Percentiles rank a stretch among this genome's conserved stretches.
These are phyloP conservation scores for Phytophthora gonapodyides DNA, from an alignment of 352 stramenopile genomes.

Conservation along the genomic window DNA sequence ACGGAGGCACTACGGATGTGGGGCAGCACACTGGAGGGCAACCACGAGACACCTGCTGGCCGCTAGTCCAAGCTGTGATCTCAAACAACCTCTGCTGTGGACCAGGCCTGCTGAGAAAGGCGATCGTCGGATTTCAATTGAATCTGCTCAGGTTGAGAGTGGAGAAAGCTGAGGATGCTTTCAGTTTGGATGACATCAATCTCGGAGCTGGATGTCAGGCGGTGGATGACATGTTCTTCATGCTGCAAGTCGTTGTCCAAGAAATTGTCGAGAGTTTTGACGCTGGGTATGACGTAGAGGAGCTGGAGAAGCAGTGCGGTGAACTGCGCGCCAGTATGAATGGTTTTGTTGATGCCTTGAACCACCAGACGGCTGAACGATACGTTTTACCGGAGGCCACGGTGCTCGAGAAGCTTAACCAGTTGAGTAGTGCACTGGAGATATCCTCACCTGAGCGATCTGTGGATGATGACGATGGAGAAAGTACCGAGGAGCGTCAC, in stretches of 20 bases:
- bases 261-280: conserved; percentile 8
- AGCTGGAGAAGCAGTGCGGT: conserved; percentile 15
- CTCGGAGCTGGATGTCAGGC: conserved; percentile 14
- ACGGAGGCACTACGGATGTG: conserved; percentile 56
- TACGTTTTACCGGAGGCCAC: conserved; percentile 10
- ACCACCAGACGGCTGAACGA: conserved; percentile 2
- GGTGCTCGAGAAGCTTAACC: conserved; percentile 12
- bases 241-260: conserved; percentile 27
- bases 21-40: conserved; percentile 51
- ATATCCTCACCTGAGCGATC: conserved; percentile 9
- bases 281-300: conserved; percentile 25
- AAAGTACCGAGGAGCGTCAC: conserved; percentile 24
- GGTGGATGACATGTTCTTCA: conserved; percentile 31
- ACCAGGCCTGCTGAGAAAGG: conserved; percentile 41
- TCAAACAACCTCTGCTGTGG: conserved; percentile 40
- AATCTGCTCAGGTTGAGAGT: conserved; percentile 20
- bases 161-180: conserved; percentile 2
- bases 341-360: conserved; percentile 28
- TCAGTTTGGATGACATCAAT: conserved; percentile 5
- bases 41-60: conserved; percentile 57
- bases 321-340: conserved; percentile 17
- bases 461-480: conserved; percentile 1
- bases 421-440: conserved; percentile 6
- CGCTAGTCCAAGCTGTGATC: conserved; percentile 47
- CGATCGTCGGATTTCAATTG: conserved; percentile 41